Conservation (phyloP, 345 rosid species). For the Pistacia atlantica region DNA sequence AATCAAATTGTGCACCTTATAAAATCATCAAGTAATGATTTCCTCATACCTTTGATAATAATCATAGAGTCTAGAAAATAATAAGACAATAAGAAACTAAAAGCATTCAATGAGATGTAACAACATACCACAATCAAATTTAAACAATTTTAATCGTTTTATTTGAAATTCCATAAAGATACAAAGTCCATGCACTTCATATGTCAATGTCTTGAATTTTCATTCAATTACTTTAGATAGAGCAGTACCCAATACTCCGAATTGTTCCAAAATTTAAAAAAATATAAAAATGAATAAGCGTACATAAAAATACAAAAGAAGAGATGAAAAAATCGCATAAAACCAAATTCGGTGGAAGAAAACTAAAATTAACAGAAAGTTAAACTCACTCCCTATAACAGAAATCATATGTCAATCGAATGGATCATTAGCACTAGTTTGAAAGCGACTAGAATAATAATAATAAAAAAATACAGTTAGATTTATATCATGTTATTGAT, state of each 20-base stretch:
- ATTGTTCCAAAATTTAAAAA: neutral
- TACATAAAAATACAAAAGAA: neutral
- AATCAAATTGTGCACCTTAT: neutral
- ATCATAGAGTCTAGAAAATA: neutral
- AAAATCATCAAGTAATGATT: neutral
- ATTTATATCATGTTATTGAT: no score
- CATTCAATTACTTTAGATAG: neutral
- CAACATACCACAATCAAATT: neutral
- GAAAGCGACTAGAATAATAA: neutral
- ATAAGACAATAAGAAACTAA: neutral
- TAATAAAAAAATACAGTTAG: neutral
- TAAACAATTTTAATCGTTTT: neutral
- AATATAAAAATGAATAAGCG: neutral
- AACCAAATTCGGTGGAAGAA: neutral
- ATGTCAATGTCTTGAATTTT: neutral
- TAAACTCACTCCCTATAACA: neutral
- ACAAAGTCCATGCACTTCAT: neutral
- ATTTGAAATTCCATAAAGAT: neutral
- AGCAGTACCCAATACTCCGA: neutral
- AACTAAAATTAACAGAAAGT: neutral
- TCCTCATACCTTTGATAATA: neutral
- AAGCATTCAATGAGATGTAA: neutral
- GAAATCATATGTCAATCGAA: neutral
- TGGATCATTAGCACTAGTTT: neutral
- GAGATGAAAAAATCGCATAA: neutral